Evolutionary conservation across 108 stramenopile species (phyloP).

Genomic region (Hondaea fermentalgiana): DNA sequence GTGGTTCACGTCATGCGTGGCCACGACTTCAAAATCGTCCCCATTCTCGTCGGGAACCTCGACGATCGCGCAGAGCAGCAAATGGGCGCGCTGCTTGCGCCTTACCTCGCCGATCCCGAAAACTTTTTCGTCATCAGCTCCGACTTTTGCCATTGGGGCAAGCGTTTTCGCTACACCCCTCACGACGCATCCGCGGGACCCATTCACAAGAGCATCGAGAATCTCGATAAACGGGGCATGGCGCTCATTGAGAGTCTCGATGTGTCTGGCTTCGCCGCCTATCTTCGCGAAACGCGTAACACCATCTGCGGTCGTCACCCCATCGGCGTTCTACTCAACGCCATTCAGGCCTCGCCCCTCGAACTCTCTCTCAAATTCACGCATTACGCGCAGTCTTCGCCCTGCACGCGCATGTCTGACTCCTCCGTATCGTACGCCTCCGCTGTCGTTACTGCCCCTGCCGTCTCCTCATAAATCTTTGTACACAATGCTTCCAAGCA

Average conservation of each 20-base stretch:
- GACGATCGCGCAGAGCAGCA: neutral
- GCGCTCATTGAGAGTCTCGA: slow-evolving; percentile 27
- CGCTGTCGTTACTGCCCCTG: neutral
- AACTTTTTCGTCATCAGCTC: slow-evolving; percentile 43
- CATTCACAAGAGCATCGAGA: slow-evolving; percentile 36
- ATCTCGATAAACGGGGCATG: slow-evolving; percentile 42
- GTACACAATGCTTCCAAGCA: too few relatives aligned
- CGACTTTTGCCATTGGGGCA: slow-evolving; percentile 50
- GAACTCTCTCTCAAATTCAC: neutral
- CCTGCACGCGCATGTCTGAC: neutral
- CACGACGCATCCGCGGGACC: slow-evolving; percentile 10
- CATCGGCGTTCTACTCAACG: slow-evolving; percentile 24
- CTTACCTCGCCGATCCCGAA: slow-evolving; percentile 25
- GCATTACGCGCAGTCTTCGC: neutral
- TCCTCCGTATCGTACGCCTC: neutral
- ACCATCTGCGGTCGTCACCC: slow-evolving; percentile 49
- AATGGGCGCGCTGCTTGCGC: slow-evolving; percentile 35
- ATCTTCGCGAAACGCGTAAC: slow-evolving; percentile 32
- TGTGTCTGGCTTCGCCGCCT: slow-evolving; percentile 16
- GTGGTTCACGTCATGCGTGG: slow-evolving; percentile 16
- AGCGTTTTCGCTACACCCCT: slow-evolving; percentile 36
- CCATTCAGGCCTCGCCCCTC: neutral
- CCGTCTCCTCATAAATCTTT: neutral
- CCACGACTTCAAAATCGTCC: slow-evolving; percentile 15
- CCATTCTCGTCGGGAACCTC: slow-evolving; percentile 36